Evolutionary conservation across 345 rosid genomes (phyloP).

Genomic region (Citrus reticulata): DNA sequence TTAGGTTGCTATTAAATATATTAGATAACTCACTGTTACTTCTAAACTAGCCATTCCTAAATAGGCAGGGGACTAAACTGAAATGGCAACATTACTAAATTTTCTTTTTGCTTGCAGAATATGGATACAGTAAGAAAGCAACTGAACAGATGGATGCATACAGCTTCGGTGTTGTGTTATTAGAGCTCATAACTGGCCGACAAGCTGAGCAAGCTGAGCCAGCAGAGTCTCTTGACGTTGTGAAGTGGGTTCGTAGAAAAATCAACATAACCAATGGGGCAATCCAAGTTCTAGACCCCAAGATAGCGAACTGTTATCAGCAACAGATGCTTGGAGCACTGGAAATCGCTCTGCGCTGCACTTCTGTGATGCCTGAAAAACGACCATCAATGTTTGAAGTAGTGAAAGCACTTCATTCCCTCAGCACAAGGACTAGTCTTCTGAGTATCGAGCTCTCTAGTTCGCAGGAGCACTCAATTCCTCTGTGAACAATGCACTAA

Average conservation of each 20-base stretch:
- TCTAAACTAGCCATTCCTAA: too few species aligned
- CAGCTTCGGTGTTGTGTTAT: conserved; percentile 79
- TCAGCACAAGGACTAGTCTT: conserved; percentile 24
- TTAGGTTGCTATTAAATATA: too few species aligned
- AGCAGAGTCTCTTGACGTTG: conserved; percentile 53
- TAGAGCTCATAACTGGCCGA: conserved; percentile 79
- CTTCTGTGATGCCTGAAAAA: conserved; percentile 71
- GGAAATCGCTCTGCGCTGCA: conserved; percentile 72
- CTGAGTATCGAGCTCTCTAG: conserved; percentile 21
- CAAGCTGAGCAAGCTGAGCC: conserved; percentile 50
- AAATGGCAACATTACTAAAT: too few species aligned
- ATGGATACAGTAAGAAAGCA: conserved; percentile 67
- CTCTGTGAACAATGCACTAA: conserved; percentile 7
- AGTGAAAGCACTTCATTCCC: conserved; percentile 53
- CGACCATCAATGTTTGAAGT: conserved; percentile 76
- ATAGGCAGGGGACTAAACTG: too few species aligned
- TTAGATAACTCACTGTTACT: too few species aligned
- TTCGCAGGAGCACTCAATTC: conserved; percentile 18
- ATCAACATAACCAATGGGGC: conserved; percentile 79
- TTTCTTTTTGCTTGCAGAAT: conserved; percentile 48
- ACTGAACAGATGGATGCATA: conserved; percentile 85
- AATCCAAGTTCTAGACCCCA: conserved; percentile 64
- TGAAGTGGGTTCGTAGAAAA: conserved; percentile 87
- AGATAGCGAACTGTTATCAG: conserved; percentile 40
- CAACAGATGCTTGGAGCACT: conserved; percentile 68